A percentile compares a stretch with the other conserved stretches of the same genome.
These are phyloP conservation scores for Paecilomyces niveus DNA, from an alignment of 2,329 filamentous ascomycete species.

Conservation along the genomic window DNA sequence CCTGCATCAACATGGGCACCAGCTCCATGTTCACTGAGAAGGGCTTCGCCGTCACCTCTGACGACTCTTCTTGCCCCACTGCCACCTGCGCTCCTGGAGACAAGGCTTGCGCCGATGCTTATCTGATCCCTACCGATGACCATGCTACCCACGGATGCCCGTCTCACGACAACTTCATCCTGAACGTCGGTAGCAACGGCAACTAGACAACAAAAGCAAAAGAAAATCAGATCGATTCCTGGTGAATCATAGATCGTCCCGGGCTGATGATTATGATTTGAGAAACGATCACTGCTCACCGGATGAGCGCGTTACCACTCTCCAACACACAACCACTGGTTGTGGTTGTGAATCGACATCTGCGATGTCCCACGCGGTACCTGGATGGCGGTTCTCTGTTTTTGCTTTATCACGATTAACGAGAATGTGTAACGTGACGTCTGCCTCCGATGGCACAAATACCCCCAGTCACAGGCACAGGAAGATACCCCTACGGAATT, in stretches of 20 bases:
- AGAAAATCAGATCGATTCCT: background rate
- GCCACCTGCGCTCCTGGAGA: constrained; percentile 31
- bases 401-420: background rate
- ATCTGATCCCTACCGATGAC: constrained; percentile 34
- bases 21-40: constrained; percentile 25
- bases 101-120: constrained; percentile 28
- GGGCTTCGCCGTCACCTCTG: constrained; percentile 29
- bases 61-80: constrained; percentile 20
- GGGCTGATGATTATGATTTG: background rate
- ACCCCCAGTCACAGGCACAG: background rate
- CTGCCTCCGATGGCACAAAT: no score
- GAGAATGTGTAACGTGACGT: no score
- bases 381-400: background rate
- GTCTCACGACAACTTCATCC: constrained; percentile 22
- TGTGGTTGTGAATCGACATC: background rate
- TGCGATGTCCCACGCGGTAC: background rate
- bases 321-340: background rate
- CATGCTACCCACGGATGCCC: constrained; percentile 36
- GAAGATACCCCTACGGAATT: background rate
- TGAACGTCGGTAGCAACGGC: constrained; percentile 22
- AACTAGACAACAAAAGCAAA: background rate
- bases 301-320: background rate
- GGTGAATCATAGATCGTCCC: background rate
- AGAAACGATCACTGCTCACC: background rate
- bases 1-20: constrained; percentile 27